Evolutionary conservation across 1,284 basidiomycete genomes (phyloP).

Genomic region (Cerrena zonata): DNA sequence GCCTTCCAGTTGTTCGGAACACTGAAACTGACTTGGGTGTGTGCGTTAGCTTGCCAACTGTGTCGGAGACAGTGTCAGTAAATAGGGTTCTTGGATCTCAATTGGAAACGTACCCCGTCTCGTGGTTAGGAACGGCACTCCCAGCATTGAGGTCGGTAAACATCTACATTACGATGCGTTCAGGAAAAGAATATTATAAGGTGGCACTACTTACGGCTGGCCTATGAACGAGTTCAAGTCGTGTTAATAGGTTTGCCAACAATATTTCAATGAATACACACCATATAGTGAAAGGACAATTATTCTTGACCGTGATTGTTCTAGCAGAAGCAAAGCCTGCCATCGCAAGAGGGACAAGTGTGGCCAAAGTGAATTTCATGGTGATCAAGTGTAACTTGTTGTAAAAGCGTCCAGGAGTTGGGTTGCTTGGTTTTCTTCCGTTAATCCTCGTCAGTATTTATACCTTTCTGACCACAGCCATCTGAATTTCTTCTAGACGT

Average conservation of each 20-base stretch:
- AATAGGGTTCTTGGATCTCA: background rate
- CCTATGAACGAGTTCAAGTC: background rate
- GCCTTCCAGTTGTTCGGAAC: slow-evolving; percentile 35
- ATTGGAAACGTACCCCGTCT: slow-evolving; percentile 17
- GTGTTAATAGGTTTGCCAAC: slow-evolving; percentile 24
- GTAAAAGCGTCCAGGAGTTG: too few relatives aligned
- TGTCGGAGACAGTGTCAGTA: background rate
- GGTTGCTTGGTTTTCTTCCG: too few relatives aligned
- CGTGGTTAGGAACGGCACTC: slow-evolving; percentile 20
- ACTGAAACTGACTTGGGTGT: slow-evolving; percentile 25
- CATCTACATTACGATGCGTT: too few relatives aligned
- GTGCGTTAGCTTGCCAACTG: slow-evolving; percentile 30
- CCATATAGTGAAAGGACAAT: slow-evolving; percentile 32
- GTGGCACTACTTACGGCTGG: too few relatives aligned
- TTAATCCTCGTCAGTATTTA: too few relatives aligned
- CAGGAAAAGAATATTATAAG: too few relatives aligned
- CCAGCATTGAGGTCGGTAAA: slow-evolving; percentile 21
- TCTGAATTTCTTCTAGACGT: too few relatives aligned
- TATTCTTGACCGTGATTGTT: slow-evolving; percentile 29
- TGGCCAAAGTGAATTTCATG: too few relatives aligned
- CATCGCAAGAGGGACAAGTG: too few relatives aligned
- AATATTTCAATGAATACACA: slow-evolving; percentile 10
- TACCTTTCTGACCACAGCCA: too few relatives aligned
- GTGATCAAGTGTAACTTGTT: too few relatives aligned
- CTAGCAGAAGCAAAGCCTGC: slow-evolving; percentile 13